Percentiles rank a stretch among this genome's conserved stretches.
phyloP scores from a whole-genome alignment of 2,329 filamentous ascomycete genomes.

The Fusarium lateritium region DNA sequence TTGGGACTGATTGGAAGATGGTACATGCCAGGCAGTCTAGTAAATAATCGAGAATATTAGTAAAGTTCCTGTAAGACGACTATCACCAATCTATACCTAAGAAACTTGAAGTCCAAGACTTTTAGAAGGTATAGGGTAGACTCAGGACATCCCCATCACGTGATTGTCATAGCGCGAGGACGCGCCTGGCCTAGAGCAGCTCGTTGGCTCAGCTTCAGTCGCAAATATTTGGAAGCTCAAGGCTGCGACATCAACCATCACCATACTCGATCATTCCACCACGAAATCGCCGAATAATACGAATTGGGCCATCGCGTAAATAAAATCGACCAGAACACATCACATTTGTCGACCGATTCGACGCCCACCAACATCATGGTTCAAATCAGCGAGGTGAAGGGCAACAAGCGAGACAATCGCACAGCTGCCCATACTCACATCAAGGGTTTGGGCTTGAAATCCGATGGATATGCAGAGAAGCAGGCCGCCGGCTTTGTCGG shows the following conservation, averaged over 20 bases:
- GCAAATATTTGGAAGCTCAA: slow-evolving; percentile 54
- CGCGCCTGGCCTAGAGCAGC: slow-evolving; percentile 47
- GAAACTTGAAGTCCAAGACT: no score
- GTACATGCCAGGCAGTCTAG: no score
- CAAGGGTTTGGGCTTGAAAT: slow-evolving; percentile 89
- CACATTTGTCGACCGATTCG: slow-evolving; percentile 33
- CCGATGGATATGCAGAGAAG: slow-evolving; percentile 87
- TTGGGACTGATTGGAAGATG: no score
- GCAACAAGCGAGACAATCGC: slow-evolving; percentile 93
- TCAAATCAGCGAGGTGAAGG: slow-evolving; percentile 94
- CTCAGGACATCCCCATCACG: slow-evolving; percentile 34
- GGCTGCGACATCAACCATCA: slow-evolving; percentile 40
- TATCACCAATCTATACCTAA: no score
- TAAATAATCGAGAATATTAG: no score
- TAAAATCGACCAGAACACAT: slow-evolving; percentile 5
- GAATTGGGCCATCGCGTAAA: slow-evolving; percentile 15
- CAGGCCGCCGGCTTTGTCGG: slow-evolving; percentile 89
- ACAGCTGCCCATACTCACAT: slow-evolving; percentile 98
- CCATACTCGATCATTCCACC: slow-evolving; percentile 19
- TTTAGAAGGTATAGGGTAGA: slow-evolving; percentile 29
- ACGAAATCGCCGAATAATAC: slow-evolving; percentile 18
- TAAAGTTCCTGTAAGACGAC: no score
- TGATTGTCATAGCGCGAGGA: slow-evolving; percentile 47
- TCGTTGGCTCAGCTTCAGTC: slow-evolving; percentile 50
- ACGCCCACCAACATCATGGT: slow-evolving; percentile 73